Evolutionary conservation across 1,284 basidiomycete genomes (phyloP), one percentile per base, ranked within the genome.

Genomic region (Mycosarcoma maydis): DNA sequence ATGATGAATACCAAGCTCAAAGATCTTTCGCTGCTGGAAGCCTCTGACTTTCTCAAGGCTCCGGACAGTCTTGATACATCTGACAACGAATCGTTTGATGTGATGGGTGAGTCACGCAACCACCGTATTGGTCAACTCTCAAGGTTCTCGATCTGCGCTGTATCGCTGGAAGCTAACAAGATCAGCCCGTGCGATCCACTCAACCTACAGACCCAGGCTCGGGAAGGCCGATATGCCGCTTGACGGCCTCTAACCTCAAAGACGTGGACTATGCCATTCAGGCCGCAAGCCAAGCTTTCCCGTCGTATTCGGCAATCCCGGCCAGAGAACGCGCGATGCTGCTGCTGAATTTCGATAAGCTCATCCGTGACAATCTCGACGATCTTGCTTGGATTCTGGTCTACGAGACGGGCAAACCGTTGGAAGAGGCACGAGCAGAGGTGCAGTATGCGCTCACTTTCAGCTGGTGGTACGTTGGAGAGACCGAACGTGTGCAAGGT

Each of bases 401-500:
- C 7, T 77, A 72, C 16, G 80, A 81, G 68, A 81, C 80, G 13
- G 80, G 80, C 39, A 81, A 81, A 52, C 44, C 71, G 19, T 44
- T 80, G 24, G 43, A 68, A 40, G 80, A 81, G 44, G 78, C 80
- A 22, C 60, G 65, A 41, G 66, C 57, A 19, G 80, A 81, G 50
- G 61, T 81, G 16, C 66, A 68, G 20, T 80, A 80, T 50, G 71
- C 72, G 20, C 75, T 78, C 49, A 70, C 71, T n/a, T 81, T 76
- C 53, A 69, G 80, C 61, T 73, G 77, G 53, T 80, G 76, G 74
- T 81, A 71, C 54, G 61, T 75, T 23, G 76, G 66, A 4, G 64
- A 77, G 54, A 64, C 75, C 8, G 49, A 67, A 14, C 53, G 70
- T 20, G 81, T 80, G 8, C 83, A 84, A 60, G 85, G 85, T 87